Base-by-base conservation (phyloP, 1,284 basidiomycete species). In the Porphyrellus sp. region DNA sequence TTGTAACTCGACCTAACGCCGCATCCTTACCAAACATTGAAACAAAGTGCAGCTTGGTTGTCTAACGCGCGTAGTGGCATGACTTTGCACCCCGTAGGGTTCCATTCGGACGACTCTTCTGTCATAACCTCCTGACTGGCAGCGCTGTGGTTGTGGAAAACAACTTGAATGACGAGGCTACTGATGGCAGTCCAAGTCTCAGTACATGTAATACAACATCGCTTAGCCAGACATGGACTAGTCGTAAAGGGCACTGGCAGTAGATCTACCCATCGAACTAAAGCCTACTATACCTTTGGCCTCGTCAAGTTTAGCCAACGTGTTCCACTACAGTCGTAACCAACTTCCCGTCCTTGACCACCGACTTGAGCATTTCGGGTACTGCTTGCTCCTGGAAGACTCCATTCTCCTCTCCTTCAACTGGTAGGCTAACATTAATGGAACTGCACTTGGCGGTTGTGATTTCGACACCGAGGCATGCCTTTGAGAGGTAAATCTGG, bases 361-460 rank as follows among this genome's bases (percentile, higher is more conserved):
- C 80, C 39, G 91, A 92, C 77, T 86, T 91, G 71, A 99, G 79
- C 89, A 98, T 98, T 74, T 99, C 97, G 1, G 97, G 97, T 34
- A 99, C 77, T 3, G 96, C 82, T 61, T 86, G 85, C 72, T 99
- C 97, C 57, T 84, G 82, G 63, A 94, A 98, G 47, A 96, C 81
- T 12, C 95, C 97, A 13, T 95, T 91, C 67, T 96, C 93, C 62
- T 91, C 91, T 34, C 83, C 89, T 58, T 86, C 86, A 2, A 89
- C 85, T 0, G 96, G 96, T 41, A 99, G 70, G 62, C 84, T 92
- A 55, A 99, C 80, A 72, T 99, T 99, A 72, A 99, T 89, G 28
- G 87, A 82, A 65, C 91, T 94, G 71, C 93, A 97, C 75, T 99
- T 98, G 53, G 93, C 87, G 1, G 95, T 96, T 43, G 94, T 89